phyloP scores from a whole-genome alignment of 345 rosid genomes.

The Pseudoturritis turrita region DNA sequence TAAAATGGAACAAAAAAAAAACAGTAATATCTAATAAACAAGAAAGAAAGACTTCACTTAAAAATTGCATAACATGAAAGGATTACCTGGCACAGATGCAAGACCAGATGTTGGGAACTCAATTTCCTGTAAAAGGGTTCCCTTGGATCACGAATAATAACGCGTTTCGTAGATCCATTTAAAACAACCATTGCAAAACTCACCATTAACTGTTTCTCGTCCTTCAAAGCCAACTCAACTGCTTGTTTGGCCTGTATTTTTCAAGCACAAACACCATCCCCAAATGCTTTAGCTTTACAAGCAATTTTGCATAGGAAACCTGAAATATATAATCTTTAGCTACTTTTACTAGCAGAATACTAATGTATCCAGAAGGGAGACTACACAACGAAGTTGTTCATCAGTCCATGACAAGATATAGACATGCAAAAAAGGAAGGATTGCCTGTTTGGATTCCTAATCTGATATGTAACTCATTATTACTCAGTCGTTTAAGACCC shows the following conservation, averaged over 20 bases:
- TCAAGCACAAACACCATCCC: neutral
- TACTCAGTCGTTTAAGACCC: neutral
- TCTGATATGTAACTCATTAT: neutral
- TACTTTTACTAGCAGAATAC: neutral
- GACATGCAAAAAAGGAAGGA: too few species aligned
- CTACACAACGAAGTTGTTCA: neutral
- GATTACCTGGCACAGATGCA: constrained; percentile 82
- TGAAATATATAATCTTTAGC: constrained; percentile 6
- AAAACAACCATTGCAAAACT: constrained; percentile 20
- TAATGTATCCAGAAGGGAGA: neutral
- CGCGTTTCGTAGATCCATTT: neutral
- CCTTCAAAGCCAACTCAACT: constrained; percentile 58
- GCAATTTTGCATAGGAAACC: neutral
- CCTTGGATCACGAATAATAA: constrained; percentile 23
- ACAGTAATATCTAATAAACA: neutral
- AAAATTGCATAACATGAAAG: neutral
- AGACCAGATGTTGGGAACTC: constrained; percentile 96
- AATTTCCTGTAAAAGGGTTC: constrained; percentile 64
- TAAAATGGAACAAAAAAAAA: neutral
- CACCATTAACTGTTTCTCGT: constrained; percentile 76
- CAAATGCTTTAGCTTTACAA: neutral
- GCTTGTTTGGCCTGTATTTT: constrained; percentile 68
- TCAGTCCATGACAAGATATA: neutral
- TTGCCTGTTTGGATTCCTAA: too few species aligned
- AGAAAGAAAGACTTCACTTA: neutral